Evolutionary conservation across 1,284 basidiomycete species (phyloP), one percentile per base, ranked within the genome.

Genomic region (Fistulina hepatica): DNA sequence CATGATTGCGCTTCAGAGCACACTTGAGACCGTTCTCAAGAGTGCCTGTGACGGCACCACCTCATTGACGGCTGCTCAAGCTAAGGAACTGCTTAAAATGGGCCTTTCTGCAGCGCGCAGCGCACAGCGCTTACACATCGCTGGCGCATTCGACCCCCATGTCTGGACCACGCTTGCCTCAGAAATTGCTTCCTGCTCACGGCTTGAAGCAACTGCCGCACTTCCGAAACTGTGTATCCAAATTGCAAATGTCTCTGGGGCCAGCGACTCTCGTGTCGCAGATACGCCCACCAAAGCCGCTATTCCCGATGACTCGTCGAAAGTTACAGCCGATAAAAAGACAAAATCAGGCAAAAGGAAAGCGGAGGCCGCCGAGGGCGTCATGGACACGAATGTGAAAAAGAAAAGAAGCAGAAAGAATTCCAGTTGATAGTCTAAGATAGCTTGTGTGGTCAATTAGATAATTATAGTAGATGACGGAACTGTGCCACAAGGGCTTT

Each of bases 21-120:
- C 60, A 3, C 58, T 89, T 17, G 63, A 76, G 33, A 61, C 65
- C 19, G 56, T 72, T 34, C 55, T 82, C 20, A 61, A 61, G 7
- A 56, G 60, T 11, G 74, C 79, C 6, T 73, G 74, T 52, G 54
- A 64, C 3, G 63, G 70, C 16, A 60, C 65, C 11, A 48, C 53
- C 16, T 57, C 62, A 4, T 59, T 84, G 39, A 82, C 76, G 20
- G 66, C 81, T 2, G 58, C 73, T 6, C 80, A 90, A 41, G 56
- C 84, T 51, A 94, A 90, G 57, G 84, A 90, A 21, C 58, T 90
- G 11, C 59, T 89, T 44, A 93, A 90, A 56, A 63, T 88, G 36
- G 76, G 67, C 0, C 60, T 89, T 6, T 58, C 73, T 15, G 73
- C 76, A 23, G 66, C 77, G 9, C 76, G 89, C 36, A 75, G 81